Evolutionary conservation across 208 protist genomes (phyloP), one percentile per base, ranked within the genome.

Genomic region (Angomonas deanei): DNA sequence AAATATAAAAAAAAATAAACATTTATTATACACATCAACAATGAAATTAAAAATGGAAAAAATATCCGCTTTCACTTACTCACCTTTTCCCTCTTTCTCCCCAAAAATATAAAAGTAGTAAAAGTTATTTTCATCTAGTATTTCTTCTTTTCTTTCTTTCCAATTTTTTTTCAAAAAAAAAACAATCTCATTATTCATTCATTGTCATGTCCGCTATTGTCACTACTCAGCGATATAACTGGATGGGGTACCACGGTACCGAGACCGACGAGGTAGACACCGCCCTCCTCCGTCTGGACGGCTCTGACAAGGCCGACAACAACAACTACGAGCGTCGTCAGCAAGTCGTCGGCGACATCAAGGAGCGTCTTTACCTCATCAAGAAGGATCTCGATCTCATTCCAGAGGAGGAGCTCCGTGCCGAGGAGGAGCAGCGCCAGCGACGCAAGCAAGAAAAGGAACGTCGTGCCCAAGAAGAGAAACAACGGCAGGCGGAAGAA

Each of bases 211-310:
- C 78, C 50, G 76, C 77, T 23, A 62, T 90, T 27, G 62, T 88
- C 32, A 66, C 72, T n/a, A 77, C 55, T n/a, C 76, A 93, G 49
- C 74, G 78, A 31, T 90, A 82, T 68, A 94, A 91, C 72, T 94
- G 88, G 88, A 94, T 94, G 88, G 82, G 84, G 31, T 78, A 91
- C 71, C 72, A 90, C 56, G 84, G 88, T 46, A 86, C 80, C 50
- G 77, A 91, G 74, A 80, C 80, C 15, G 62, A 78, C 49, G 61
- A 78, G 48, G 53, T 86, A 39, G 75, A 87, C 62, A 56, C 72
- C 23, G 36, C 54, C 11, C 55, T 86, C 6, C 60, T 91, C 19
- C 86, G 84, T 48, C 8, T 30, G 33, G 72, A 60, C 26, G 60
- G 52, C 17, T 46, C 19, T 2, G 54, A 48, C 0, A 26, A 23